Conservation (phyloP, 257 asterid genomes). For the Vinca minor region DNA sequence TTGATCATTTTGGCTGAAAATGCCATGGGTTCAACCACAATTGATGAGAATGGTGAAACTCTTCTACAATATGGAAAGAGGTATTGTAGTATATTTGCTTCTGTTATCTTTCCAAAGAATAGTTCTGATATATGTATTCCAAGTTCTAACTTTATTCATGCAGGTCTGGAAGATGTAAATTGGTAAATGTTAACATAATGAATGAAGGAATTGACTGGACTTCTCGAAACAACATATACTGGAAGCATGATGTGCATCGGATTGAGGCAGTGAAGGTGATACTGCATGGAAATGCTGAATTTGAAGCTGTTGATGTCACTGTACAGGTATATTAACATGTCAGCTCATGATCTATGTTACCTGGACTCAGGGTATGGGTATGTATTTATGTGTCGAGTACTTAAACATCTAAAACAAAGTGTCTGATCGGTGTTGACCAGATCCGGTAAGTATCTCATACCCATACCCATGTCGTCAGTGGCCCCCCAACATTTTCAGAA, state of each 20-base stretch:
- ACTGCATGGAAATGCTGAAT: conserved; percentile 95
- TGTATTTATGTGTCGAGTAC: too few relatives aligned
- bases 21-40: conserved; percentile 51
- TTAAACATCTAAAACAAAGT: too few relatives aligned
- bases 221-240: conserved; percentile 57
- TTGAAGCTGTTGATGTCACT: conserved; percentile 72
- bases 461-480: too few relatives aligned
- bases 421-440: too few relatives aligned
- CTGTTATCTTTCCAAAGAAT: conserved; percentile 13
- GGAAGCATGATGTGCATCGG: conserved; percentile 95
- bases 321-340: conserved; percentile 51
- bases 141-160: conserved; percentile 15
- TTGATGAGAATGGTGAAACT: conserved; percentile 50
- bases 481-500: too few relatives aligned
- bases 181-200: conserved; percentile 62
- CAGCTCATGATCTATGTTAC: too few relatives aligned
- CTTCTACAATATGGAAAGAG: conserved; percentile 74
- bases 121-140: conserved; percentile 13
- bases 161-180: conserved; percentile 87
- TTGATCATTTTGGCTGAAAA: conserved; percentile 72
- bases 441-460: too few relatives aligned
- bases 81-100: conserved; percentile 31
- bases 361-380: too few relatives aligned
- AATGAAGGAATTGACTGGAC: conserved; percentile 88
- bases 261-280: conserved; percentile 66